A percentile compares a stretch with the other conserved stretches of the same genome.
phyloP scores from a whole-genome alignment of 179 eudicot species.

The Spinacia oleracea region DNA sequence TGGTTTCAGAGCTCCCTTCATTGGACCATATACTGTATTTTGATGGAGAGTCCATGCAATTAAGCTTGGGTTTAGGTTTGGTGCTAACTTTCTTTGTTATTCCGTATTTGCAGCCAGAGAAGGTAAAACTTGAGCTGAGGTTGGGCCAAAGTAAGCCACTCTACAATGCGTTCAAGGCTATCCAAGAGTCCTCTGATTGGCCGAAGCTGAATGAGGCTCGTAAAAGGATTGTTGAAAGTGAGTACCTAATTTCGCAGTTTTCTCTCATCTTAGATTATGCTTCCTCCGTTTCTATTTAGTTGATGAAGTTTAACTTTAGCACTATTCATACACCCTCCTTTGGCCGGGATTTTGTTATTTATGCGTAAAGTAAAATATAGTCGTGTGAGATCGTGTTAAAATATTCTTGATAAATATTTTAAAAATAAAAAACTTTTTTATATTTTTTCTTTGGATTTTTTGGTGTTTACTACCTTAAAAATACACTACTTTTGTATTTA shows the following conservation, averaged over 20 bases:
- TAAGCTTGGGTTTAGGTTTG: not conserved
- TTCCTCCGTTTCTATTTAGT: too few relatives aligned
- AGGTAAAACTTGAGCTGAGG: constrained; percentile 87
- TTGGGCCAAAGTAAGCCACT: constrained; percentile 95
- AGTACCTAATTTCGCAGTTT: constrained; percentile 24
- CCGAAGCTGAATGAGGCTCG: constrained; percentile 69
- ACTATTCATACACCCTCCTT: too few relatives aligned
- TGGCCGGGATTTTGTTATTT: too few relatives aligned
- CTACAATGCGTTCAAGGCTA: constrained; percentile 84
- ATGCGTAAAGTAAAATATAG: too few relatives aligned
- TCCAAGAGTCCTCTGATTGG: constrained; percentile 81
- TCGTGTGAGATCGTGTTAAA: too few relatives aligned
- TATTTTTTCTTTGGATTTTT: too few relatives aligned
- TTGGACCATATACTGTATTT: not conserved
- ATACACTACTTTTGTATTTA: too few relatives aligned
- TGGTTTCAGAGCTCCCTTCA: not conserved
- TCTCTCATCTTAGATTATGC: not conserved
- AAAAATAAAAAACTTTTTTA: too few relatives aligned
- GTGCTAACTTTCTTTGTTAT: constrained; percentile 16
- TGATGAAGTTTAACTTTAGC: too few relatives aligned
- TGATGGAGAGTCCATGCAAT: not conserved
- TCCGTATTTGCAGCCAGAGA: constrained; percentile 73
- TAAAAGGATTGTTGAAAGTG: constrained; percentile 90
- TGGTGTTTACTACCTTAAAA: too few relatives aligned
- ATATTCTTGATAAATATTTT: too few relatives aligned